Base-by-base conservation (phyloP, 768 basidiomycete genomes). In the Serendipita sp. region DNA sequence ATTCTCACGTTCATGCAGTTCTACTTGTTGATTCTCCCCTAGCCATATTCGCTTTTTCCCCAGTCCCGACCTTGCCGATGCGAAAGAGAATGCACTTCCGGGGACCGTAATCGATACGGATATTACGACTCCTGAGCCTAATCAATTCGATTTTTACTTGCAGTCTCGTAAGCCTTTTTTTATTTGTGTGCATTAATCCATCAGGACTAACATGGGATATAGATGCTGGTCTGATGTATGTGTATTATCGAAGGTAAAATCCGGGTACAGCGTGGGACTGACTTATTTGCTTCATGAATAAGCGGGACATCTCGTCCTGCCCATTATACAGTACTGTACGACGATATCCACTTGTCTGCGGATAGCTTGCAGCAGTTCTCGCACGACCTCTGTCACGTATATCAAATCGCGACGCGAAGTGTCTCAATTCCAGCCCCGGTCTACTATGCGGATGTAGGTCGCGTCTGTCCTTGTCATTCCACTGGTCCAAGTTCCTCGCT, bases 351-450 rank as follows among this genome's bases (percentile, higher is more conserved):
- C 5, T 28, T 24, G 9, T 28, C 24, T 9, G 53, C 53, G 17
- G 53, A 58, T n/a, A 31, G 14, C 11, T n/a, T 58, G 24, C 24
- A 58, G 31, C 22, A 58, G 53, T 58, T 58, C n/a, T 58, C 53
- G 17, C 20, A 58, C n/a, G 53, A 58, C n/a, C 30, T 58, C 17
- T 58, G 53, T 31, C 53, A 58, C 30, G 24, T 58, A 24, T 58
- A 58, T 58, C 53, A 58, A 31, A 58, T 58, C n/a, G 53, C 53
- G 53, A 58, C 53, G 22, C 53, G 53, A n/a, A 58, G 53, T 33
- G 2, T 58, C 31, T 58, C 53, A 31, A 33, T 58, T 28, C 53
- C 53, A 13, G 53, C 53, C n/a, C 53, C 53, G 4, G 53, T 58
- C n/a, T 58, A 58, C 28, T 58, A 58, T 33, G 53, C 53, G 0